Evolutionary conservation across 495 filamentous ascomycete species (phyloP).

Genomic region (Letharia columbiana): DNA sequence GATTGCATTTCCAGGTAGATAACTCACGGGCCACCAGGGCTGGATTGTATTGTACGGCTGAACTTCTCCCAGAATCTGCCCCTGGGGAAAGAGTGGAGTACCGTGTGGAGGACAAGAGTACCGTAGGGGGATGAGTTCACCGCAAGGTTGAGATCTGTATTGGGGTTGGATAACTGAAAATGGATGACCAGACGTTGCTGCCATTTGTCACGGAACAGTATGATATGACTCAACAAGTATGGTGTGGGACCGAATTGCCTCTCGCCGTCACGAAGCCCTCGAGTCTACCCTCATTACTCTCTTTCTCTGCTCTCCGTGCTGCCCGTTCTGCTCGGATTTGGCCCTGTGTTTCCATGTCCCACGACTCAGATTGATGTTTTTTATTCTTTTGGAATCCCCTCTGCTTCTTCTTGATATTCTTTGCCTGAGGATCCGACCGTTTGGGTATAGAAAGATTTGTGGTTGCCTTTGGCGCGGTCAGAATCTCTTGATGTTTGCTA

Average conservation of each 20-base stretch:
- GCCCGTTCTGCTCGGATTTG: background rate
- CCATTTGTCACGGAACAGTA: background rate
- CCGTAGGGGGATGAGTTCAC: too few relatives aligned
- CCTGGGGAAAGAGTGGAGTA: too few relatives aligned
- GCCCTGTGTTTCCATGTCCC: background rate
- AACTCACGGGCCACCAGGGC: too few relatives aligned
- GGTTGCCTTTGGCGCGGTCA: background rate
- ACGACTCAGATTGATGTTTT: background rate
- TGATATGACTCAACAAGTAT: background rate
- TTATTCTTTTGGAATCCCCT: background rate
- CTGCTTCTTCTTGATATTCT: constrained; percentile 7
- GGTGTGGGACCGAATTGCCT: background rate
- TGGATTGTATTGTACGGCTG: too few relatives aligned
- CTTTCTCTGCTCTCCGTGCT: background rate
- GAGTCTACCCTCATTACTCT: background rate
- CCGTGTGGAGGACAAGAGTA: too few relatives aligned
- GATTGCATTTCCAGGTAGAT: too few relatives aligned
- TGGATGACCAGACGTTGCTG: background rate
- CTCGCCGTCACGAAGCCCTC: background rate
- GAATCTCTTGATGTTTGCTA: constrained; percentile 5
- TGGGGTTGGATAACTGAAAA: too few relatives aligned
- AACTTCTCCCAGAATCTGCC: too few relatives aligned
- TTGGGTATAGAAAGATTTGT: background rate
- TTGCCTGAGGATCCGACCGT: background rate
- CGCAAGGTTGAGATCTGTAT: too few relatives aligned